Base-by-base conservation (phyloP, 805 yeast genomes). In the Isabelozyma pseudorhagii region DNA sequence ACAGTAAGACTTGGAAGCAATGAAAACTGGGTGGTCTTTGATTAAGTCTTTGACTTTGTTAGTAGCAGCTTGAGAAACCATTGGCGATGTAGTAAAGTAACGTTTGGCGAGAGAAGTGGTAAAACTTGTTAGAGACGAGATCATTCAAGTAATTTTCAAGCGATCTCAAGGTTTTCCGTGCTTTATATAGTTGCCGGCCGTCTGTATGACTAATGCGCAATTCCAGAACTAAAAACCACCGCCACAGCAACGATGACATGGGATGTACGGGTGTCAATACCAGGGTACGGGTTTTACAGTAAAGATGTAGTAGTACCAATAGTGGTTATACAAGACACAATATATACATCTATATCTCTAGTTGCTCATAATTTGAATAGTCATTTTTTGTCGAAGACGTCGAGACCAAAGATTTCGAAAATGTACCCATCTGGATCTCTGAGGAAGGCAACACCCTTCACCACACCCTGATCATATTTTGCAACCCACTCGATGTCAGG, bases 381-480 rank as follows among this genome's bases (percentile, higher is more conserved):
- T 38, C 17, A 38, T 31, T 31, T 13, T 8, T 31, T 42, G 21
- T 42, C 39, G 44, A 63, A 59, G 17, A 61, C 51, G 38, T 60
- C 68, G 41, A 69, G 64, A 47, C 84, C 81, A 44, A 86, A 69
- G 47, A 92, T 77, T 72, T 91, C 96, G 58, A 93, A 75, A 50
- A 84, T 78, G 74, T 93, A 94, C 63, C 91, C 90, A 69, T 93
- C 98, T 11, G 97, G 97, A 63, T 93, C 99, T 51, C 77, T 74
- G 48, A 93, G 66, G 58, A 89, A 86, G 2, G 89, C 97, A 64
- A 86, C 72, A 49, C 75, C 69, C 57, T 81, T 80, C 69, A 83
- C 59, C 38, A 71, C 75, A 34, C 85, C 85, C 50, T 79, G 73
- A 57, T 83, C 77, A 63, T 65, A 83, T 60, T 80, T 80, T 47